Evolutionary conservation across 495 filamentous ascomycete genomes (phyloP), one percentile per base, ranked within the genome.

Genomic region (Aspergillus conjunctus): DNA sequence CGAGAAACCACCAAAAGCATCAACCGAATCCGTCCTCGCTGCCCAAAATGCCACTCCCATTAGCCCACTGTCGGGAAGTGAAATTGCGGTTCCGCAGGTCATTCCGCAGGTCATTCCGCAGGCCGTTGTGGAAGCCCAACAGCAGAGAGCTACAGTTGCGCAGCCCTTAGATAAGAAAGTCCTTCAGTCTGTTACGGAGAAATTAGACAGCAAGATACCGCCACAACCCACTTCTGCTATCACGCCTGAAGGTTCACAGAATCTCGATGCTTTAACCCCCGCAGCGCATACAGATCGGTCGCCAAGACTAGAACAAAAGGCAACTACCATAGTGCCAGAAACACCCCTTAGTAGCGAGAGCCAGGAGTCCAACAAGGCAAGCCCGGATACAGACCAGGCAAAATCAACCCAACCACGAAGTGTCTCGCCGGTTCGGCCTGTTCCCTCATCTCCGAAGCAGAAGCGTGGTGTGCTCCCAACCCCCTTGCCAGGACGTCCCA

Each of bases 391-490:
- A 44, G 55, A 52, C 22, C 58, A 58, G 58, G 57, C 63, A 15
- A 66, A 67, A 41, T 45, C 62, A 18, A 51, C 57, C 33, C 57
- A 65, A 26, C 43, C 64, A 32, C 58, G 39, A 26, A 51, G 60
- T 18, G 62, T 65, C 10, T 49, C 70, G 5, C 65, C 69, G 8
- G 46, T 65, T 21, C 63, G 65, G 1, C 56, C 66, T 41, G 48
- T 60, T 26, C 41, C 61, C 14, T 4, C 58, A 9, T 60, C 62
- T 17, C 31, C 62, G 3, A 68, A 65, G 54, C 70, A 67, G 55
- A 75, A 76, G 57, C 64, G 63, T 57, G 72, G 73, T 45, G 57
- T 62, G 46, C 71, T 68, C 34, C 67, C 73, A 7, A 70, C 75
- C 58, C 68, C 75, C 58, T 62, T 62, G 26, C 41, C 73, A 37